Percentiles rank a stretch among this genome's conserved stretches.
phyloP scores from a whole-genome alignment of 345 rosid genomes.

The Populus ilicifolia region DNA sequence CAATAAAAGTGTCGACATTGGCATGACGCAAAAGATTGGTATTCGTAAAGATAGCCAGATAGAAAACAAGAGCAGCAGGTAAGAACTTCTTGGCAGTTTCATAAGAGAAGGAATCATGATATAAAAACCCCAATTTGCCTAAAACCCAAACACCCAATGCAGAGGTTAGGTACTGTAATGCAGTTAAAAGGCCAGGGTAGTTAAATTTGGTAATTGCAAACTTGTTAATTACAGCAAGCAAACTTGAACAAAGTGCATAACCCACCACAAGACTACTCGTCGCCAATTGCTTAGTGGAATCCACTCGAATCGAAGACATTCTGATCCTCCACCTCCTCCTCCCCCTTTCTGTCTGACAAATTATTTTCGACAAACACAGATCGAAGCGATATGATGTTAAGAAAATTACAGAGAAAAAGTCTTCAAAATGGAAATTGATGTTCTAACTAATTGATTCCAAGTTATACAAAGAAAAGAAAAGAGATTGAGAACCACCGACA shows the following conservation, averaged over 20 bases:
- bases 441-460: too few species aligned
- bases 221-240: constrained; percentile 96
- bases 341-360: too few species aligned
- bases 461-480: neutral
- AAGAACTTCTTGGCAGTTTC: constrained; percentile 93
- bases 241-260: constrained; percentile 93
- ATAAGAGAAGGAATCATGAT: constrained; percentile 70
- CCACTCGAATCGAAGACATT: constrained; percentile 24
- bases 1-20: constrained; percentile 92
- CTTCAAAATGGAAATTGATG: too few species aligned
- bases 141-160: constrained; percentile 76
- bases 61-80: constrained; percentile 89
- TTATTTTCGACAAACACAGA: too few species aligned
- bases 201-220: constrained; percentile 83
- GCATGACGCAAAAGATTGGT: constrained; percentile 96
- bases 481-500: neutral
- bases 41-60: constrained; percentile 92
- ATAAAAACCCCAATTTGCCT: constrained; percentile 72
- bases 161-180: constrained; percentile 80
- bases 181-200: constrained; percentile 88
- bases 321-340: too few species aligned
- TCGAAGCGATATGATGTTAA: too few species aligned
- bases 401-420: too few species aligned
- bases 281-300: constrained; percentile 34
- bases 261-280: constrained; percentile 83